Evolutionary conservation across 148 eudicot genomes (phyloP).

Genomic region (Spergularia marina): DNA sequence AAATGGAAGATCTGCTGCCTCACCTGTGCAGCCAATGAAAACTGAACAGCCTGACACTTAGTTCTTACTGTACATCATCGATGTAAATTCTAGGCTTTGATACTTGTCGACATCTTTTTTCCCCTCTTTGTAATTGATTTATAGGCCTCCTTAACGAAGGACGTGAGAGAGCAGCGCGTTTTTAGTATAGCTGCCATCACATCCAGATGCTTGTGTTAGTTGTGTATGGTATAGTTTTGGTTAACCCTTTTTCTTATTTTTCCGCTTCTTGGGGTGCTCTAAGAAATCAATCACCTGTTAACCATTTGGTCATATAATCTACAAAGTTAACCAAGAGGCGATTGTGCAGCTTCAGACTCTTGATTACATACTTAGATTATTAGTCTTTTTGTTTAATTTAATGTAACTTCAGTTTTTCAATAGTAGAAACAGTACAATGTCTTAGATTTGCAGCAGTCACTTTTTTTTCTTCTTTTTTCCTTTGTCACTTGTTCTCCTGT

Average conservation of each 20-base stretch:
- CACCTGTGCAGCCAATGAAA: slow-evolving; percentile 47
- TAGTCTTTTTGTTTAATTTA: too few species aligned
- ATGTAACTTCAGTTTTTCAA: too few species aligned
- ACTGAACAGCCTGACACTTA: slow-evolving; percentile 64
- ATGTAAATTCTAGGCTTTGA: slow-evolving; percentile 35
- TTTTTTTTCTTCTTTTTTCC: too few species aligned
- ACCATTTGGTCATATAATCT: not conserved
- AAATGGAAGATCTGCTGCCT: slow-evolving; percentile 49
- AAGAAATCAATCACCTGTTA: not conserved
- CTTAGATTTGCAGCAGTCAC: too few species aligned
- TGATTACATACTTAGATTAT: not conserved
- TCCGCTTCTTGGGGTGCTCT: not conserved
- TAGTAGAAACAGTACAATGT: too few species aligned
- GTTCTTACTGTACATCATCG: slow-evolving; percentile 18
- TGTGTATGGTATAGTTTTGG: slow-evolving; percentile 14
- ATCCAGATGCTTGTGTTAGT: slow-evolving; percentile 21
- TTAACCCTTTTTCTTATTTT: not conserved
- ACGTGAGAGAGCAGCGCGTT: slow-evolving; percentile 31
- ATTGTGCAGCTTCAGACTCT: too few species aligned
- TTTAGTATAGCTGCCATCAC: slow-evolving; percentile 37
- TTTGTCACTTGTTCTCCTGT: too few species aligned
- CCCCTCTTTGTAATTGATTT: slow-evolving; percentile 10
- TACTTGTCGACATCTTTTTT: slow-evolving; percentile 4
- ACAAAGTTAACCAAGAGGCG: too few species aligned
- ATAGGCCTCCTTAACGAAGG: slow-evolving; percentile 2